Evolutionary conservation across 1,139 yeast species (phyloP).

Genomic region (Yamadazyma mexicana): DNA sequence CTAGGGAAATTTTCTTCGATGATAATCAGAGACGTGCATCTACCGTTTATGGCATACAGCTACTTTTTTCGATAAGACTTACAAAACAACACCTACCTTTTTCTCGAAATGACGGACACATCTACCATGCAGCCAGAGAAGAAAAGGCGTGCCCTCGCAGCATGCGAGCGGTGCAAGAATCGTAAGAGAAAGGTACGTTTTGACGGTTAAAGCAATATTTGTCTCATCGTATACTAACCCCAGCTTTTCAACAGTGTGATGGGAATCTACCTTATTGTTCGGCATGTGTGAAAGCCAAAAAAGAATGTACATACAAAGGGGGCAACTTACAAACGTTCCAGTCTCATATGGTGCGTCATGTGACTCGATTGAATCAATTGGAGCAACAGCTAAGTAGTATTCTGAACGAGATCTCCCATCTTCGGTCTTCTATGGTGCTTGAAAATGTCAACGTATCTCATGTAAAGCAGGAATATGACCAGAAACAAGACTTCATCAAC

Average conservation of each 20-base stretch:
- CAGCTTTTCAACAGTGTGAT: slow-evolving; percentile 5
- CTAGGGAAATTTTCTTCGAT: no score
- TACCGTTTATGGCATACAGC: no score
- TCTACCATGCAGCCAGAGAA: slow-evolving; percentile 1
- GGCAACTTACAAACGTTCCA: slow-evolving; percentile 9
- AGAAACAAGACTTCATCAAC: slow-evolving; percentile 7
- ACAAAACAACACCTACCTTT: no score
- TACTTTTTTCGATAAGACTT: no score
- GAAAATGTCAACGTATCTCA: slow-evolving; percentile 6
- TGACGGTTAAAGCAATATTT: no score
- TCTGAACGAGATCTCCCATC: slow-evolving; percentile 7
- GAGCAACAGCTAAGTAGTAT: slow-evolving; percentile 7
- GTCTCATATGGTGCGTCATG: slow-evolving; percentile 6
- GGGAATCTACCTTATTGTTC: slow-evolving; percentile 14
- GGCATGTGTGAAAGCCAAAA: slow-evolving; percentile 5
- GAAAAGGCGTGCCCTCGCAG: slow-evolving; percentile 12
- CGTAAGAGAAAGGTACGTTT: slow-evolving; percentile 14
- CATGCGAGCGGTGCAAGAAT: slow-evolving; percentile 15
- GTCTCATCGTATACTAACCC: neutral
- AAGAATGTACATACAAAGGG: slow-evolving; percentile 9
- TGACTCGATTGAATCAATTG: slow-evolving; percentile 8
- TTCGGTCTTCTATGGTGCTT: slow-evolving; percentile 6
- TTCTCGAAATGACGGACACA: neutral
- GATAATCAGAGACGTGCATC: no score
- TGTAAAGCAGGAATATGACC: slow-evolving; percentile 3